Conservation (phyloP, 2,329 filamentous ascomycete species). For the Dactylellina parvicollis region DNA sequence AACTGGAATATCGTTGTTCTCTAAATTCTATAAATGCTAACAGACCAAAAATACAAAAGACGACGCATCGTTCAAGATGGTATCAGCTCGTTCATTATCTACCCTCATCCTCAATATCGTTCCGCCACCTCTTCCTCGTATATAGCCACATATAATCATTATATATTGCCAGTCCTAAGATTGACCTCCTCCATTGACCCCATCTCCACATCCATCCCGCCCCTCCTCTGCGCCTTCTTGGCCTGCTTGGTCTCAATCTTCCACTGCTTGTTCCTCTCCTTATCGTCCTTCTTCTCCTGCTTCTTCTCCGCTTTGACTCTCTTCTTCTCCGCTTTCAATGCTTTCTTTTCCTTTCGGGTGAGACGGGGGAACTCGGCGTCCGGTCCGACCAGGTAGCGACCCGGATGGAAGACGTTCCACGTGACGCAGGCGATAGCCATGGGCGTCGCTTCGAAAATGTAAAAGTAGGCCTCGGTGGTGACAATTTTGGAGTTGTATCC, state of each 20-base stretch:
- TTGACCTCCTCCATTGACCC: too few species aligned
- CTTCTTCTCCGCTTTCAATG: slow-evolving; percentile 61
- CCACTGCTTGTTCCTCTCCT: slow-evolving; percentile 54
- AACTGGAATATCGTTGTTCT: too few species aligned
- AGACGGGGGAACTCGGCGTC: slow-evolving; percentile 64
- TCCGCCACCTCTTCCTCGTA: too few species aligned
- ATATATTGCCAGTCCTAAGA: too few species aligned
- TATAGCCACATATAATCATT: too few species aligned
- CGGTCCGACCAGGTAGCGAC: slow-evolving; percentile 64
- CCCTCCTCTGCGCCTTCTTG: neutral
- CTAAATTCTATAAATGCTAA: too few species aligned
- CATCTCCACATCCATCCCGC: slow-evolving; percentile 33
- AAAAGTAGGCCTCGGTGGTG: slow-evolving; percentile 67
- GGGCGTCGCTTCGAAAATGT: slow-evolving; percentile 67
- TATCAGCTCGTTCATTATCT: too few species aligned
- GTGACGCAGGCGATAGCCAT: slow-evolving; percentile 66
- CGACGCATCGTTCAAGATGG: too few species aligned
- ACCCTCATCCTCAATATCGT: too few species aligned
- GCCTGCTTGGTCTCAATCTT: slow-evolving; percentile 7
- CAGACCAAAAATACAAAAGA: too few species aligned
- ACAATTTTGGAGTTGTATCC: slow-evolving; percentile 60
- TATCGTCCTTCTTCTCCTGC: slow-evolving; percentile 58
- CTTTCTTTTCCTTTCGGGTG: slow-evolving; percentile 64
- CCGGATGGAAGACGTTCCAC: slow-evolving; percentile 65
- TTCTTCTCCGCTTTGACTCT: slow-evolving; percentile 57